These are phyloP conservation scores for Tanacetum coccineum DNA, from an alignment of 129 eudicot genomes.

Conservation along the genomic window DNA sequence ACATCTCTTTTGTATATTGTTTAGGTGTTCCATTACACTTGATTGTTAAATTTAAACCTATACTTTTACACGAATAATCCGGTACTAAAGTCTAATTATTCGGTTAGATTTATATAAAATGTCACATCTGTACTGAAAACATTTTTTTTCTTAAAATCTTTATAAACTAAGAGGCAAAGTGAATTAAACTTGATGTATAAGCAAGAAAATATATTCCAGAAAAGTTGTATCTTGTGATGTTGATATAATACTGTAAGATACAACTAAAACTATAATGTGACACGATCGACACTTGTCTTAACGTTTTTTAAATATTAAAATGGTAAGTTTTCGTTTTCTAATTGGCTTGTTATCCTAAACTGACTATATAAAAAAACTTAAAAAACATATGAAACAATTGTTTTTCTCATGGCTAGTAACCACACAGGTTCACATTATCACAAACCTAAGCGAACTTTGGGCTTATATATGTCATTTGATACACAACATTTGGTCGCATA, in stretches of 20 bases:
- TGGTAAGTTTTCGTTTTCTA: background rate
- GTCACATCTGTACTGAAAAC: too few species aligned
- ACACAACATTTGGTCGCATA: background rate
- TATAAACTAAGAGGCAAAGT: background rate
- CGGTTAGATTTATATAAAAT: too few species aligned
- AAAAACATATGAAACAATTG: background rate
- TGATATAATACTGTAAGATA: conserved; percentile 7
- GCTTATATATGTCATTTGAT: background rate
- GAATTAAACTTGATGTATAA: background rate
- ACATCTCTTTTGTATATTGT: background rate
- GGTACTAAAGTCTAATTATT: background rate
- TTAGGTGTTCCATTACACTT: background rate
- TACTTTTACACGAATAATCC: background rate
- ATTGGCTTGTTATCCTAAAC: background rate
- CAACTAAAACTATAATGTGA: conserved; percentile 1
- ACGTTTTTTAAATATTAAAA: background rate
- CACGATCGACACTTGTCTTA: background rate
- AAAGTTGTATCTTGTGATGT: conserved; percentile 21
- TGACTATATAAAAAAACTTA: background rate
- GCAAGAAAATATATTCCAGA: background rate
- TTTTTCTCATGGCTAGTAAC: background rate
- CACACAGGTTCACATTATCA: background rate
- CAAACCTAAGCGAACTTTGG: background rate
- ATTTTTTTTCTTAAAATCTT: background rate
- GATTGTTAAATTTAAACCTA: background rate